Conservation (phyloP, 306 rosid species). For the Trifolium subterraneum region DNA sequence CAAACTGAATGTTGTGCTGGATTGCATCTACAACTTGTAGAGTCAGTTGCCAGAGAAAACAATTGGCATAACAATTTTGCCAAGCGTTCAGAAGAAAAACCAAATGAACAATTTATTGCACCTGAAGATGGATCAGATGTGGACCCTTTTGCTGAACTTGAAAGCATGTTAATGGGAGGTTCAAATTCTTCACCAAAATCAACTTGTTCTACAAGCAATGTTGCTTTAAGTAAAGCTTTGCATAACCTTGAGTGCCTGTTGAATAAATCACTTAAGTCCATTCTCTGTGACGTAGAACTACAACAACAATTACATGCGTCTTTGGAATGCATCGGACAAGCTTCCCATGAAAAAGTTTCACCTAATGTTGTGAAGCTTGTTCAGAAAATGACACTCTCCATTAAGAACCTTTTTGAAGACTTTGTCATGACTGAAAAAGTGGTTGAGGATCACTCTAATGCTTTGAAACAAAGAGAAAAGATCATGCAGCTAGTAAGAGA, state of each 20-base stretch:
- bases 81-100: no score
- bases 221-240: constrained; percentile 27
- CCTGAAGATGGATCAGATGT: constrained; percentile 17
- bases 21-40: no score
- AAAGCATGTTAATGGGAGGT: constrained; percentile 32
- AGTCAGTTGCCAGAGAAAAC: no score
- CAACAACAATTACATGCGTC: constrained; percentile 14
- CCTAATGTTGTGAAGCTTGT: constrained; percentile 11
- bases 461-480: constrained; percentile 21
- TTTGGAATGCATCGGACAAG: constrained; percentile 26
- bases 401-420: constrained; percentile 6
- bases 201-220: constrained; percentile 20
- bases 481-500: constrained; percentile 9
- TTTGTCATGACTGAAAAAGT: constrained; percentile 29
- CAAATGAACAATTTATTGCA: no score
- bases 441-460: constrained; percentile 30
- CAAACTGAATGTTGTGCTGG: no score
- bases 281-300: constrained; percentile 13
- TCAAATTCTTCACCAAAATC: background rate
- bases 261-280: constrained; percentile 27
- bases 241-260: constrained; percentile 13
- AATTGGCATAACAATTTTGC: no score
- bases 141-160: constrained; percentile 33
- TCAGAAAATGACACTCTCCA: background rate
- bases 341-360: constrained; percentile 21